These are phyloP conservation scores for Penicillium steckii DNA, from an alignment of 495 filamentous ascomycete genomes.

Conservation along the genomic window DNA sequence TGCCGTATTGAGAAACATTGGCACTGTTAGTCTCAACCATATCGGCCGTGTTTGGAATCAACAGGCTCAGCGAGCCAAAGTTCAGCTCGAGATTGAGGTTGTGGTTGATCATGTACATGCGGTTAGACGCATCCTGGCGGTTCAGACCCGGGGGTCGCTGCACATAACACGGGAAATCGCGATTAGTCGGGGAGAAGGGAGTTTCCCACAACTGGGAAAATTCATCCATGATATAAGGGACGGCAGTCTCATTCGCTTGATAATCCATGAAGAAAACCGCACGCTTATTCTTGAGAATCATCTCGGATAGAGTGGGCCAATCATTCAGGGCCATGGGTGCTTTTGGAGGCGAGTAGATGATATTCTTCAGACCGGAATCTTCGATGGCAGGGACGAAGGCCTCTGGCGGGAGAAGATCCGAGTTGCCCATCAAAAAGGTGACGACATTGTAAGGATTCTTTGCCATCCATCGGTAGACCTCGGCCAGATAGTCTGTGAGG, in stretches of 20 bases:
- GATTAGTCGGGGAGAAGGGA: constrained; percentile 60
- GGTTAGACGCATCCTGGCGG: constrained; percentile 46
- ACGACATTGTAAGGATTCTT: constrained; percentile 84
- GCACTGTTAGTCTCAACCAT: constrained; percentile 69
- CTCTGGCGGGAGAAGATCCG: constrained; percentile 60
- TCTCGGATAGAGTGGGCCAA: constrained; percentile 80
- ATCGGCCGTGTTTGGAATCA: constrained; percentile 72
- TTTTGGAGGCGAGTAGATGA: constrained; percentile 69
- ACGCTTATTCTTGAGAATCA: constrained; percentile 68
- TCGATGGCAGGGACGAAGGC: constrained; percentile 62
- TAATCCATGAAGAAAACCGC: constrained; percentile 77
- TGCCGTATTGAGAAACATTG: constrained; percentile 52
- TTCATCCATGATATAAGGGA: constrained; percentile 67
- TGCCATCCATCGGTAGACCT: constrained; percentile 70
- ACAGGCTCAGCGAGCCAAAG: constrained; percentile 55
- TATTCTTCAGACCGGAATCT: constrained; percentile 63
- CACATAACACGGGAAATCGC: constrained; percentile 56
- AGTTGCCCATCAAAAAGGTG: constrained; percentile 87
- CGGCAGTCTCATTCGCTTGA: constrained; percentile 71
- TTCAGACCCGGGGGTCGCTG: constrained; percentile 61
- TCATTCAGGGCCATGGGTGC: constrained; percentile 67
- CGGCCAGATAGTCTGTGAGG: constrained; percentile 68
- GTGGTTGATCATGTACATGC: constrained; percentile 90
- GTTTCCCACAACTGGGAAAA: constrained; percentile 69
- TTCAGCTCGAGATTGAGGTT: constrained; percentile 78